These are phyloP conservation scores for Grigorovia transvaalensis DNA, from an alignment of 805 yeast genomes.

Conservation along the genomic window DNA sequence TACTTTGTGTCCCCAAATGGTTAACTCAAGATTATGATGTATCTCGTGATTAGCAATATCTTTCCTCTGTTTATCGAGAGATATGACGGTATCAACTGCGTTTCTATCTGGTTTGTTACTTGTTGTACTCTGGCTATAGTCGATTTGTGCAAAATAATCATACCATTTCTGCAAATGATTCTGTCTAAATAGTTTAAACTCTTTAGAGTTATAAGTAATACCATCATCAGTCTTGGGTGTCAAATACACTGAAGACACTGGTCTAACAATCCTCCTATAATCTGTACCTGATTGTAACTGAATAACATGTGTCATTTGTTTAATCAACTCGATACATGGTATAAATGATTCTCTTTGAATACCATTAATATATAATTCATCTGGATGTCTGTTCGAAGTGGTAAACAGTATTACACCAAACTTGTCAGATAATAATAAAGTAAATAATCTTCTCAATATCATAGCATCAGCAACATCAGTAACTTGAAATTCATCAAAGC, in stretches of 20 bases:
- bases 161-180: conserved; percentile 72
- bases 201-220: conserved; percentile 40
- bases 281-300: conserved; percentile 86
- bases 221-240: conserved; percentile 63
- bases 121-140: neutral
- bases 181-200: conserved; percentile 40
- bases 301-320: conserved; percentile 63
- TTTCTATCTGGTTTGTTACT: neutral
- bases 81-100: neutral
- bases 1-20: conserved; percentile 85
- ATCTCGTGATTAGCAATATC: neutral
- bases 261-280: conserved; percentile 80
- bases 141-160: conserved; percentile 55
- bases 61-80: neutral
- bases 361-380: conserved; percentile 86
- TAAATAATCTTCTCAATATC: conserved; percentile 70
- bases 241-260: conserved; percentile 69
- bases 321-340: conserved; percentile 80
- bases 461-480: conserved; percentile 98
- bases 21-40: conserved; percentile 25
- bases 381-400: conserved; percentile 92
- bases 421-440: conserved; percentile 54
- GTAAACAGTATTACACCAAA: conserved; percentile 85
- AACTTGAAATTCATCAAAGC: conserved; percentile 96
- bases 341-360: conserved; percentile 85